These are phyloP conservation scores for Cryphonectria radicalis DNA, from an alignment of 2,329 filamentous ascomycete species.

Conservation along the genomic window DNA sequence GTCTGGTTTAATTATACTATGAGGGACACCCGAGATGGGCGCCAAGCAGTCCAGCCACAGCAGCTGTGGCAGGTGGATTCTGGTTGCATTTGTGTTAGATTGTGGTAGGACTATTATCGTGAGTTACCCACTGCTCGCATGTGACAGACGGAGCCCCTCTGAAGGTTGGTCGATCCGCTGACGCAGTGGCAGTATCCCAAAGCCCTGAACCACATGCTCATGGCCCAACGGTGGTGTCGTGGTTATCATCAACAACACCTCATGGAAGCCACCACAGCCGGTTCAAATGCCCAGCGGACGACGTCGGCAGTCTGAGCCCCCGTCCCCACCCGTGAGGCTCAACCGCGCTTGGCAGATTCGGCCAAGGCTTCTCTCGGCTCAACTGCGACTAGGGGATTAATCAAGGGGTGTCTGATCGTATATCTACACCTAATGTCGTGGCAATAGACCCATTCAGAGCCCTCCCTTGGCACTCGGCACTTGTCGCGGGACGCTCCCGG, in stretches of 20 bases:
- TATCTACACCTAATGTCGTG: not conserved
- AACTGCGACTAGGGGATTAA: not conserved
- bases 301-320: not conserved
- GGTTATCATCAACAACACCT: not conserved
- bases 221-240: not conserved
- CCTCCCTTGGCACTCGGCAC: not conserved
- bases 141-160: not conserved
- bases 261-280: not conserved
- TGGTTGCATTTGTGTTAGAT: slow-evolving; percentile 7
- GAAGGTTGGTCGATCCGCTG: not conserved
- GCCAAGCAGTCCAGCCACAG: slow-evolving; percentile 19
- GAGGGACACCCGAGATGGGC: not conserved
- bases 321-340: slow-evolving; percentile 11
- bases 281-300: not conserved
- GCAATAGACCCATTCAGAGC: not conserved
- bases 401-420: not conserved
- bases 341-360: slow-evolving; percentile 16
- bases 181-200: not conserved
- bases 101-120: not conserved
- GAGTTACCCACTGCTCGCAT: not conserved
- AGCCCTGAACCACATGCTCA: not conserved
- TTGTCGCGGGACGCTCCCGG: slow-evolving; percentile 4
- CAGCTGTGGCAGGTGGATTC: not conserved
- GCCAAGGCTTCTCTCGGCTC: not conserved
- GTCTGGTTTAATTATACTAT: not conserved